Evolutionary conservation across 768 basidiomycete genomes (phyloP), one percentile per base, ranked within the genome.

Genomic region (Psilocybe cyanescens): DNA sequence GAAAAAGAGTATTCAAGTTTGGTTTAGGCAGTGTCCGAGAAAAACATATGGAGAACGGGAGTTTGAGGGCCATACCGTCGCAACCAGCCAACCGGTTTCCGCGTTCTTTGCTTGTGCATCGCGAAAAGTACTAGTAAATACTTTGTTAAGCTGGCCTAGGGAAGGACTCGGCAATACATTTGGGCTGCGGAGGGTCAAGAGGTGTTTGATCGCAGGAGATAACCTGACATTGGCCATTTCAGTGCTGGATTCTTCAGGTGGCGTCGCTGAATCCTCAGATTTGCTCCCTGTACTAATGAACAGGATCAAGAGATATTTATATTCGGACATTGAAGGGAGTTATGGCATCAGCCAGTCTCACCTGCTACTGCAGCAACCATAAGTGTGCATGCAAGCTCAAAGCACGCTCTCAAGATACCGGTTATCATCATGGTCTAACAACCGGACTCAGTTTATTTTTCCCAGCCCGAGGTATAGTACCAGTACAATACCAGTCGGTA

Each of bases 61-160:
- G 62, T 17, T 55, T 47, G 37, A 62, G 33, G 39, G 39, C 72
- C 83, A 70, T 73, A 90, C 92, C 66, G 91, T 81, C 24, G 94
- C 80, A 54, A 92, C 91, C 17, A 94, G 82, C 92, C 92, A 94
- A 49, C 88, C 91, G 9, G 85, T 88, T 75, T 88, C 87, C 33
- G 86, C 91, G 16, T 83, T 86, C 64, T 82, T 84, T 48, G 76
- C 73, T 69, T 78, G 79, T 30, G 92, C 92, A 70, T 91, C 88
- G 49, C 76, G 78, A 63, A 85, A 83, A n/a, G 92, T 89, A 52
- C 77, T 79, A 7, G 76, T 70, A 66, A 95, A 83, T 28, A 92
- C 75, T 35, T 68, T 74, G 66, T 83, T 81, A 24, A 94, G 76
- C 64, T 74, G 80, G 16, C 80, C 58, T 9, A 81, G 56, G 11